phyloP scores from a whole-genome alignment of 2,329 filamentous ascomycete species.

The Paecilomyces sp. region DNA sequence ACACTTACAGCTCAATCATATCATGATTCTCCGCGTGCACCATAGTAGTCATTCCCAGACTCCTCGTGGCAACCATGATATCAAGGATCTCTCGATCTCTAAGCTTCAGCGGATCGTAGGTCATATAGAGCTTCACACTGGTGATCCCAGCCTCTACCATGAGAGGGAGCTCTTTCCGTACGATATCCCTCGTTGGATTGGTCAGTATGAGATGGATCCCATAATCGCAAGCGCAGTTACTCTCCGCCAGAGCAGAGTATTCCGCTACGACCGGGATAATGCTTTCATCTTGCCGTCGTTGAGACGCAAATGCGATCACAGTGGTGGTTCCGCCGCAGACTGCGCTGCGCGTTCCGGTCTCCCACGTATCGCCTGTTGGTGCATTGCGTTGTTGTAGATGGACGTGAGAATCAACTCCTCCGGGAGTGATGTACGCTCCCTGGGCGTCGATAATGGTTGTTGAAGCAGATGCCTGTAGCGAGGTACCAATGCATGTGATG shows the following conservation, averaged over 20 bases:
- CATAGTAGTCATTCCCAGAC: constrained; percentile 36
- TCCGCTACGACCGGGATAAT: constrained; percentile 40
- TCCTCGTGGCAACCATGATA: constrained; percentile 13
- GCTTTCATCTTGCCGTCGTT: constrained; percentile 40
- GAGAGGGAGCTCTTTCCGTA: constrained; percentile 26
- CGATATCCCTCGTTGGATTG: constrained; percentile 19
- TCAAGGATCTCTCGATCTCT: constrained; percentile 24
- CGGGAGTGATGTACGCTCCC: constrained; percentile 41
- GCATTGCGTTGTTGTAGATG: constrained; percentile 33
- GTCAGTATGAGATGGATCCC: constrained; percentile 42
- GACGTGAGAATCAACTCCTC: constrained; percentile 42
- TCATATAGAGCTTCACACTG: constrained; percentile 38
- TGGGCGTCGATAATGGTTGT: constrained; percentile 27
- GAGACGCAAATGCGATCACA: constrained; percentile 51
- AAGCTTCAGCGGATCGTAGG: constrained; percentile 32
- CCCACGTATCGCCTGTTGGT: constrained; percentile 39
- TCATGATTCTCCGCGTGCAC: constrained; percentile 42
- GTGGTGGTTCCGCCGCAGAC: constrained; percentile 55
- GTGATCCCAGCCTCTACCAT: constrained; percentile 26
- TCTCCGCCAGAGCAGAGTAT: constrained; percentile 40
- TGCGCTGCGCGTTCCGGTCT: constrained; percentile 47
- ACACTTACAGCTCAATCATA: constrained; percentile 29
- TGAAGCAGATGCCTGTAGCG: constrained; percentile 1
- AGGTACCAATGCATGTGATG: constrained; percentile 5
- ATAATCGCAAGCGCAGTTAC: constrained; percentile 50